Percentiles rank a stretch among this genome's conserved stretches.
phyloP scores from a whole-genome alignment of 805 yeast genomes.

The Pichia rugopelliculosa region DNA sequence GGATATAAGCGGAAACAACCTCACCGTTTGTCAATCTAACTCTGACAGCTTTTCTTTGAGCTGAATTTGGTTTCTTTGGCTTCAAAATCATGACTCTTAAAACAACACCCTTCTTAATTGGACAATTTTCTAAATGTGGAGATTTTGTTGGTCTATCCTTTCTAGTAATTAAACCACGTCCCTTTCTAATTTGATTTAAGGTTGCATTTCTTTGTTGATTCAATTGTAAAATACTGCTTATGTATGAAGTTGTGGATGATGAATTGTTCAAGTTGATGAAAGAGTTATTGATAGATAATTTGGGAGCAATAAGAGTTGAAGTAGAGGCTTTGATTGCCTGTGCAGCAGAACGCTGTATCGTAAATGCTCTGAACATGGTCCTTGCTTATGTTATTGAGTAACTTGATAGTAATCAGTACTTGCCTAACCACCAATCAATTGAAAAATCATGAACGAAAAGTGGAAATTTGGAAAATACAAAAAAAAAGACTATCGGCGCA shows the following conservation, averaged over 20 bases:
- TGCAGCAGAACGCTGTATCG: conserved; percentile 3
- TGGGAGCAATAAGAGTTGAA: conserved; percentile 14
- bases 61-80: conserved; percentile 98
- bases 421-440: not conserved
- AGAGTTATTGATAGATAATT: conserved; percentile 6
- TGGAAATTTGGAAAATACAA: not conserved
- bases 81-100: conserved; percentile 88
- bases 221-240: conserved; percentile 11
- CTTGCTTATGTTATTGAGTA: too few species aligned
- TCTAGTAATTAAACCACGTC: conserved; percentile 38
- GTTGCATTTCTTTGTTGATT: conserved; percentile 54
- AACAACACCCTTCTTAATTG: conserved; percentile 90
- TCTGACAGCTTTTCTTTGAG: conserved; percentile 94
- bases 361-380: conserved; percentile 14
- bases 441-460: not conserved
- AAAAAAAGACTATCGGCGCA: not conserved
- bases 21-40: conserved; percentile 88
- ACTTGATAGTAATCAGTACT: too few species aligned
- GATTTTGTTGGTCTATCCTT: conserved; percentile 45
- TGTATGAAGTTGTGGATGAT: not conserved
- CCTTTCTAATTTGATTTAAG: conserved; percentile 68
- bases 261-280: conserved; percentile 13
- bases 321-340: conserved; percentile 4
- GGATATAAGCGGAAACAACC: conserved; percentile 85
- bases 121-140: conserved; percentile 78